Evolutionary conservation across 805 yeast species (phyloP), one percentile per base, ranked within the genome.

Genomic region (Yamadazyma laniorum): DNA sequence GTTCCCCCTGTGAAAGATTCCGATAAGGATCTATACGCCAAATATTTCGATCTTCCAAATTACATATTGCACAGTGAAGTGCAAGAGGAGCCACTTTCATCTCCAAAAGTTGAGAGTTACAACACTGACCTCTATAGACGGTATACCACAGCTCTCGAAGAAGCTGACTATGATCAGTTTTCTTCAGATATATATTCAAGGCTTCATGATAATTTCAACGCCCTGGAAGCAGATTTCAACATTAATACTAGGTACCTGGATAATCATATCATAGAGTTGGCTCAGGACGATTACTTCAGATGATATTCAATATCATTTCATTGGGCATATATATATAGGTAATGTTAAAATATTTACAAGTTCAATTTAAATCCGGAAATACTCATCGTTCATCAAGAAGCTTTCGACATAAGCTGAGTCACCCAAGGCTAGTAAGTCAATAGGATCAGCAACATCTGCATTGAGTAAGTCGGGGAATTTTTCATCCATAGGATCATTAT

Each of bases 251-350:
- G 27, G 16, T 35, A 27, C 15, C 21, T 39, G 5, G 43, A 44
- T 15, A 40, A 38, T 15, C 35, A 12, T 11, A 33, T 28, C 4
- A 29, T 41, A 11, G 42, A 15, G 7, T 22, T 33, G 11, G 43
- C 37, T 11, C 42, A 44, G 12, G 48, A 44, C 35, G 43, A 45
- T 29, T 45, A 45, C 26, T 42, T 45, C 22, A 33, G 30, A 18
- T 41, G 15, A 30, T 5, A 16, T 14, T 22, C 14, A 12, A 5
- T 11, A 12, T 25, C 23, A 13, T 15, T 21, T 14, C 16, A 27
- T 21, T 32, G n/a, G n/a, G n/a, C 18, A 32, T 32, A 32, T 14
- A 14, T 29, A 23, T 22, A 22, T 23, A 15, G 5, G 21, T 31
- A 21, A 26, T 14, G 26, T 18, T n/a, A n/a, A n/a, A n/a, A n/a